Evolutionary conservation across 2,329 filamentous ascomycete genomes (phyloP).

Genomic region (Dactylellina haptotyla): DNA sequence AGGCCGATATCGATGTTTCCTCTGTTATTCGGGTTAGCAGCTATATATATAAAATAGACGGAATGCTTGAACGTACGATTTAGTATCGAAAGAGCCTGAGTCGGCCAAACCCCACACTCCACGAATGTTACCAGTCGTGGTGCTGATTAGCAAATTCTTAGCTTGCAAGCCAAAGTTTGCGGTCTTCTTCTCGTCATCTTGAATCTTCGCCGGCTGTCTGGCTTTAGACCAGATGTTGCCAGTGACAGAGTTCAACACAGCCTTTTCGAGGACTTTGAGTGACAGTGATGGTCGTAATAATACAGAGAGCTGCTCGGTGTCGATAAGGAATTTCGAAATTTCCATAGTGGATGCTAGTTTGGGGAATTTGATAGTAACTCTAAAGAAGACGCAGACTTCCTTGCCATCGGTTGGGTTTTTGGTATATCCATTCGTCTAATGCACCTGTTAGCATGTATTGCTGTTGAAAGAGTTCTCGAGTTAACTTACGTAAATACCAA

Average conservation of each 20-base stretch:
- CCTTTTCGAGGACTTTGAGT: constrained; percentile 48
- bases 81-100: constrained; percentile 29
- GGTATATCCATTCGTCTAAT: constrained; percentile 39
- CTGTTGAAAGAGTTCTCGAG: too few species aligned
- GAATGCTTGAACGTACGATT: constrained; percentile 35
- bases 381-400: constrained; percentile 42
- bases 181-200: constrained; percentile 27
- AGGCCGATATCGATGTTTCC: constrained; percentile 48
- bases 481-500: constrained; percentile 28
- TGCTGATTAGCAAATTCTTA: constrained; percentile 27
- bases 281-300: constrained; percentile 24
- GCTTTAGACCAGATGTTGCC: constrained; percentile 32
- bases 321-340: constrained; percentile 29
- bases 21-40: constrained; percentile 8
- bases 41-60: neutral
- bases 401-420: constrained; percentile 8
- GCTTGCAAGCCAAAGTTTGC: constrained; percentile 51
- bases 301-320: constrained; percentile 37
- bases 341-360: constrained; percentile 18
- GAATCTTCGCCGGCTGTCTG: constrained; percentile 37
- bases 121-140: constrained; percentile 36
- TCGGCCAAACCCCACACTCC: constrained; percentile 50
- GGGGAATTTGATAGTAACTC: constrained; percentile 38
- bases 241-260: constrained; percentile 28
- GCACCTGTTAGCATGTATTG: neutral